Evolutionary conservation across 768 basidiomycete species (phyloP), one percentile per base, ranked within the genome.

Genomic region (Collybia nuda): DNA sequence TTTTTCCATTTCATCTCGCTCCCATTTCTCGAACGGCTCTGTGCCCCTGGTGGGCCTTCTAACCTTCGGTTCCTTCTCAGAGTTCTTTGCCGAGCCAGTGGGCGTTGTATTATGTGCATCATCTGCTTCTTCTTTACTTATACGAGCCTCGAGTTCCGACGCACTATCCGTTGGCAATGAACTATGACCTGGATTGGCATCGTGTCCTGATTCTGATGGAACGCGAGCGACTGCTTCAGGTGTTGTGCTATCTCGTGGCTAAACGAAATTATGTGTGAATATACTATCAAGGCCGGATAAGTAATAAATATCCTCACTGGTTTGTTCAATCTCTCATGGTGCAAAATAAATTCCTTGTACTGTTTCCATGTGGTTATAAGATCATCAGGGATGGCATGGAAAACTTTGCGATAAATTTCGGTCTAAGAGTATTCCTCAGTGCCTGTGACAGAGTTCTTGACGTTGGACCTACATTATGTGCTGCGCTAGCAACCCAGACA

Each of bases 311-410:
- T 36, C 67, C 81, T 54, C 61, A 89, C 90, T 26, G 77, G 79
- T 67, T 82, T 88, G 58, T 77, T 81, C 54, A 90, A 60, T 2
- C 88, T 81, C 54, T 93, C 91, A 40, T 93, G 87, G 61, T 88
- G 78, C 5, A 75, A 67, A 40, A 87, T 71, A 59, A 90, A 98
- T 54, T 95, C 90, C 63, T 86, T 95, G 60, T 82, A 98, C 62
- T 93, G 89, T 61, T 94, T 94, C 96, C 96, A 99, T 0, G 95
- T 96, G 1, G 86, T 87, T 52, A 98, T 82, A 19, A 85, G 75
- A 64, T 99, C 95, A 65, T 98, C 96, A 5, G 97, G 96, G 47
- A 95, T 74, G 29, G 89, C 87, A 59, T 93, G 87, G 74, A 99
- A 99, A 3, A 98, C 93, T 63, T 90, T 95, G 48, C 94, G 86